These are phyloP conservation scores for Kwoniella sp. DNA, from an alignment of 768 basidiomycete species.

Conservation along the genomic window DNA sequence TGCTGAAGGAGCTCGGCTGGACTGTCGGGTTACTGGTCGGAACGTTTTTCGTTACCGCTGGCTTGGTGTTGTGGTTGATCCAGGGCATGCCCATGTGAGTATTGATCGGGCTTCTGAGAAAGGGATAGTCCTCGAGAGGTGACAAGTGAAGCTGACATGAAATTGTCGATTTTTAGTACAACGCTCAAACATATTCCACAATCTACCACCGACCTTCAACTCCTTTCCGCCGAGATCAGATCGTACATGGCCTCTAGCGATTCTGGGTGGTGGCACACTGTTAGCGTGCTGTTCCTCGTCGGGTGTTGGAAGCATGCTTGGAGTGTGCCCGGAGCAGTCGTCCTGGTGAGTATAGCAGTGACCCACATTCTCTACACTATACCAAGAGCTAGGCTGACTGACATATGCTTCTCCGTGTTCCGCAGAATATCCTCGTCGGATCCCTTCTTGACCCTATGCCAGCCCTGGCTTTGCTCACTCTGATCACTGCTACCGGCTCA, in stretches of 20 bases:
- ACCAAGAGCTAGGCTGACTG: conserved; percentile 34
- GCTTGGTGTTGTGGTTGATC: conserved; percentile 45
- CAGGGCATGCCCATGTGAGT: conserved; percentile 54
- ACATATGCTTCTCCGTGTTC: conserved; percentile 7
- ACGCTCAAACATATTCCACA: conserved; percentile 48
- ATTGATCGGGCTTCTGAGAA: not conserved
- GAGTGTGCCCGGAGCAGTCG: conserved; percentile 91
- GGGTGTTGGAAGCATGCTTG: conserved; percentile 96
- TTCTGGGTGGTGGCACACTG: conserved; percentile 64
- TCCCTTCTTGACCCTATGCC: conserved; percentile 79
- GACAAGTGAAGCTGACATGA: not conserved
- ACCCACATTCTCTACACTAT: too few relatives aligned
- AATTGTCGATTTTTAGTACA: conserved; percentile 34
- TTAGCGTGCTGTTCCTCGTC: conserved; percentile 77
- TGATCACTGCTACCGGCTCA: conserved; percentile 85
- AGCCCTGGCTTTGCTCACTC: conserved; percentile 77
- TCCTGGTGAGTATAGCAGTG: conserved; percentile 61
- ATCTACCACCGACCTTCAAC: conserved; percentile 52
- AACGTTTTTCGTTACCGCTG: conserved; percentile 44
- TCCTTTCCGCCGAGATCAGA: conserved; percentile 51
- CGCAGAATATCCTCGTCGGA: conserved; percentile 84
- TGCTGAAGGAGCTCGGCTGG: conserved; percentile 50
- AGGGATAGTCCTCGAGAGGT: too few relatives aligned
- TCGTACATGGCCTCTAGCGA: conserved; percentile 51
- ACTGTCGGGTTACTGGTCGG: conserved; percentile 40